phyloP scores from a whole-genome alignment of 2,329 filamentous ascomycete species.

The Colletotrichum sp. region DNA sequence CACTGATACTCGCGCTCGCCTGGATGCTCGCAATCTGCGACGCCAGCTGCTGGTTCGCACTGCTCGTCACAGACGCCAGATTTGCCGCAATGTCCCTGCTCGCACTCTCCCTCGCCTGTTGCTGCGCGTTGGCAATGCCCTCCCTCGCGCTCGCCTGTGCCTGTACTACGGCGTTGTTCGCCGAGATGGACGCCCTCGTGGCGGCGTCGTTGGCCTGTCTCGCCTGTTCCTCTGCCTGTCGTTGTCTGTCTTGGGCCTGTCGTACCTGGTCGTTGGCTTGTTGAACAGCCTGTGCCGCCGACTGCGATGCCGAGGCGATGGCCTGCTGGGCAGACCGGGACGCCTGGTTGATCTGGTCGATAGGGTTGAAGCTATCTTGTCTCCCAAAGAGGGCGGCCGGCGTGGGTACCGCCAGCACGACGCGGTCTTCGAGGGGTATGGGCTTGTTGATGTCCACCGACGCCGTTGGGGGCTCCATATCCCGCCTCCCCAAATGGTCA shows the following conservation, averaged over 20 bases:
- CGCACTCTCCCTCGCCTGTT: slow-evolving; percentile 27
- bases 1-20: slow-evolving; percentile 22
- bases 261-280: slow-evolving; percentile 26
- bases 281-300: slow-evolving; percentile 26
- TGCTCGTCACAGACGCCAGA: slow-evolving; percentile 28
- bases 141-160: slow-evolving; percentile 22
- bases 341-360: slow-evolving; percentile 13
- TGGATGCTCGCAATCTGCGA: slow-evolving; percentile 29
- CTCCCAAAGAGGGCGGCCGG: slow-evolving; percentile 12
- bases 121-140: slow-evolving; percentile 23
- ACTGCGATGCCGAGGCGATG: slow-evolving; percentile 16
- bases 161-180: slow-evolving; percentile 20
- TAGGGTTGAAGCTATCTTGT: slow-evolving; percentile 2
- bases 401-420: slow-evolving; percentile 11
- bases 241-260: slow-evolving; percentile 27
- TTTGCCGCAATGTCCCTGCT: slow-evolving; percentile 20
- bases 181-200: slow-evolving; percentile 30
- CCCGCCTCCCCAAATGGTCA: neutral
- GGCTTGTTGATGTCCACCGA: neutral
- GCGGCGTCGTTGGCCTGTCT: slow-evolving; percentile 25
- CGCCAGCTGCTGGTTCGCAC: slow-evolving; percentile 31
- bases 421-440: slow-evolving; percentile 9
- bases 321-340: slow-evolving; percentile 21
- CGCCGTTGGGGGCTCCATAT: slow-evolving; percentile 7
- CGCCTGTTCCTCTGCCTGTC: slow-evolving; percentile 23